Evolutionary conservation across 768 basidiomycete genomes (phyloP), one percentile per base, ranked within the genome.

Genomic region (Xerocomellus intermedius): DNA sequence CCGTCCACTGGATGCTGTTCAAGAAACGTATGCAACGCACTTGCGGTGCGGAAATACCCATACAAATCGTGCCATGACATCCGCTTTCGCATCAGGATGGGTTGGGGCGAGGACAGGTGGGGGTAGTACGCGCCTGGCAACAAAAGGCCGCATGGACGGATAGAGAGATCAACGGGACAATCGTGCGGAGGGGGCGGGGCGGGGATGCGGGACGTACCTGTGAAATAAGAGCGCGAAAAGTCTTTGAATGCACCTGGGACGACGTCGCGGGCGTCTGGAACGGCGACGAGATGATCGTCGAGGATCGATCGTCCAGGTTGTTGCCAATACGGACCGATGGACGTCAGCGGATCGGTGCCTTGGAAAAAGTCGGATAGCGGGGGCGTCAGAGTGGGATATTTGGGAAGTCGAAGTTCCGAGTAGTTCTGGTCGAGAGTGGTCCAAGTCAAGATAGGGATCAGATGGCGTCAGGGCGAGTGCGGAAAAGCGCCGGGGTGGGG

Each of bases 301-400:
- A 94, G 78, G 57, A 92, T 85, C 0, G 81, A 81, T 13, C 92
- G 79, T 16, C 92, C 92, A 0, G 92, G 91, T 30, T 86, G 83
- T 61, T 93, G 80, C 80, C 90, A 94, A 64, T 91, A 81, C 2
- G 83, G 80, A 1, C 91, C 91, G 6, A 90, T 67, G 39, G 83
- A 82, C 32, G 73, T 78, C 9, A 52, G 45, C 2, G 75, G 77
- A 58, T 87, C 81, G 3, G 64, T 71, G 0, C 87, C 87, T 64
- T 86, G 85, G 2, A 81, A 76, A 65, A 85, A 91, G 3, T 74
- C 75, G 9, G 80, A 79, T 56, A 93, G 86, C 14, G 82, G 71
- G 0, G 80, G 77, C 1, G 81, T 79, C 28, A 86, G 69, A 2
- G 77, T 67, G 0, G 88, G 89, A 62, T 82, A 83, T 36, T 74